Evolutionary conservation across 1,139 yeast species (phyloP).

Genomic region (Debaryomyces singareniensis): DNA sequence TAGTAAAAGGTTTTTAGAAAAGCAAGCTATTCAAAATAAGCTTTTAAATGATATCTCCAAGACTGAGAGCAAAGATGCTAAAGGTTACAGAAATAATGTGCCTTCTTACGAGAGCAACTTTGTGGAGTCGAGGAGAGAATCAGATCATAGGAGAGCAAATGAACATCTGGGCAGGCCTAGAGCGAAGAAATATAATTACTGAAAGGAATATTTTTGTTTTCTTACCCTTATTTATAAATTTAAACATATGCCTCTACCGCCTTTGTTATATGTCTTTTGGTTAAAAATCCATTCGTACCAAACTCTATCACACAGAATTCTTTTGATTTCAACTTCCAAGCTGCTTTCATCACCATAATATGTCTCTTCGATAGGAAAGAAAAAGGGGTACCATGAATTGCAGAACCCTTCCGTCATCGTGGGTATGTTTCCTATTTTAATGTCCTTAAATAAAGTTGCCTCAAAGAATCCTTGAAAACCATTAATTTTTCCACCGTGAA

Average conservation of each 20-base stretch:
- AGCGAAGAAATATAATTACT: too few species aligned
- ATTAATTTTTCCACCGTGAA: conserved; percentile 32
- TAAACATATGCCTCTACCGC: conserved; percentile 7
- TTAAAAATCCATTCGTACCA: conserved; percentile 72
- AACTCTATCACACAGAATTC: conserved; percentile 26
- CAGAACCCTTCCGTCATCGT: conserved; percentile 14
- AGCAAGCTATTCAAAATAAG: too few species aligned
- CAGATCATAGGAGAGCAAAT: too few species aligned
- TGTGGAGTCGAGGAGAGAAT: too few species aligned
- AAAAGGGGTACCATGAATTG: conserved; percentile 60
- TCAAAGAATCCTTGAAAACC: conserved; percentile 73
- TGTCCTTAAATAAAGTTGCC: conserved; percentile 56
- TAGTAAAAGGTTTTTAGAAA: too few species aligned
- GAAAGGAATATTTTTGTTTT: too few species aligned
- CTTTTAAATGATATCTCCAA: too few species aligned
- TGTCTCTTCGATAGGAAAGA: conserved; percentile 61
- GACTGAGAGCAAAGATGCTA: too few species aligned
- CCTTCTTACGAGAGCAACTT: too few species aligned
- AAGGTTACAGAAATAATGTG: too few species aligned
- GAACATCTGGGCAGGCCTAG: too few species aligned
- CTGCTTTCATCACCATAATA: conserved; percentile 37
- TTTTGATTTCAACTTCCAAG: conserved; percentile 42
- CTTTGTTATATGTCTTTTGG: conserved; percentile 14
- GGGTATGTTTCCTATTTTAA: conserved; percentile 25
- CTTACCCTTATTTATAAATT: conserved; percentile 15